These are phyloP conservation scores for Didymella keratinophila DNA, from an alignment of 2,329 filamentous ascomycete species.

Conservation along the genomic window DNA sequence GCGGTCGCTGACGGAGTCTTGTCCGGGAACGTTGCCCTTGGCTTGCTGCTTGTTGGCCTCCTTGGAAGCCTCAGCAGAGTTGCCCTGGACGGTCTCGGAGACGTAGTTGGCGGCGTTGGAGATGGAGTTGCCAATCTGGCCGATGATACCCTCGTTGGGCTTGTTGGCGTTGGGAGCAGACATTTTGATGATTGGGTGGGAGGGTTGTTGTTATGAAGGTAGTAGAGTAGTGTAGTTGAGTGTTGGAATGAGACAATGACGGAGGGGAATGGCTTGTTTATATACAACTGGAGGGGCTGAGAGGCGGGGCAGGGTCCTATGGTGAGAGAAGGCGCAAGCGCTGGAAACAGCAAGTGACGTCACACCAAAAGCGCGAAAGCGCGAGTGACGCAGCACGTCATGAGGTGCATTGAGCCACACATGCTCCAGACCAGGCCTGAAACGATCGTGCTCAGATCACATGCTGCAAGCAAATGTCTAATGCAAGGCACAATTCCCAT, in stretches of 20 bases:
- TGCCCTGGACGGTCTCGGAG: conserved; percentile 68
- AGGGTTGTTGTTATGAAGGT: conserved; percentile 20
- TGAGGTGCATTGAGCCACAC: conserved; percentile 17
- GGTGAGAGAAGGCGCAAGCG: conserved; percentile 19
- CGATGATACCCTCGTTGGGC: conserved; percentile 55
- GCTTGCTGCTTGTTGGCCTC: conserved; percentile 70
- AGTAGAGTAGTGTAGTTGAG: conserved; percentile 25
- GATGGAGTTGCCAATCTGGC: conserved; percentile 51
- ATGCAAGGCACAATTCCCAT: conserved; percentile 24
- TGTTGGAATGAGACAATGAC: conserved; percentile 26
- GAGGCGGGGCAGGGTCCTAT: conserved; percentile 7
- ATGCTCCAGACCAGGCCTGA: conserved; percentile 20
- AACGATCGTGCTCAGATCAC: conserved; percentile 19
- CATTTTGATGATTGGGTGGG: conserved; percentile 45
- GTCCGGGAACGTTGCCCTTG: conserved; percentile 65
- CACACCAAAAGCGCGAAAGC: background rate
- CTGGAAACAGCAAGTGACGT: conserved; percentile 20
- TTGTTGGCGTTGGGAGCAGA: conserved; percentile 55
- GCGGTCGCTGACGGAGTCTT: conserved; percentile 56
- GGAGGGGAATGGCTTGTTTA: conserved; percentile 25
- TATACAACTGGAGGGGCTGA: conserved; percentile 22
- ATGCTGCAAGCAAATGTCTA: conserved; percentile 22
- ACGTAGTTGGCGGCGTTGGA: conserved; percentile 73
- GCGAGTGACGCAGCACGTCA: conserved; percentile 8
- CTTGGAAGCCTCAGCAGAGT: conserved; percentile 66